Base-by-base conservation (phyloP, 78 protist genomes). In the Cavenderia fasciculata region DNA sequence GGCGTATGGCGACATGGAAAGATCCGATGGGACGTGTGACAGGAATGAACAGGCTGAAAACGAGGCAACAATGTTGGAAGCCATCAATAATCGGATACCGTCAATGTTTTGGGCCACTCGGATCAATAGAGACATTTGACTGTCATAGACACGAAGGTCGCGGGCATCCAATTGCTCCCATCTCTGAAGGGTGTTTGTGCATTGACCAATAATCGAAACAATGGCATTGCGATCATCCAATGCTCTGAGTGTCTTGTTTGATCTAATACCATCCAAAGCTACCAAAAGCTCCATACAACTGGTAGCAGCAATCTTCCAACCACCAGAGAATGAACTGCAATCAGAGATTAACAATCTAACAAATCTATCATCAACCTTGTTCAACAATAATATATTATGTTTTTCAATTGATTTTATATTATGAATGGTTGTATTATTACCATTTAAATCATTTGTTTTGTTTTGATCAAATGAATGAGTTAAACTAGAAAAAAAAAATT, bases 251-350 rank as follows among this genome's bases (percentile, higher is more conserved):
- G 52, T 52, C 12, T 65, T 49, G 33, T 82, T 47, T 0, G 79
- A 68, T 44, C 74, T 59, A 7, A 59, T 51, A 16, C 16, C 51
- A 21, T 82, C 90, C 16, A 68, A 3, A 1, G 78, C 25, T 0
- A 82, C 19, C 27, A 82, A 43, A 16, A 36, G 2, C 44, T 82
- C 72, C 19, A 82, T 36, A 82, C 90, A 82, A 36, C 57, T 41
- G 6, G 56, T 5, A 1, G 90, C 90, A 14, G 78, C 47, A 31
- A 82, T 82, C 63, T 72, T 82, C 90, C 90, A 82, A 49, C 90
- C 90, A 44, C 78, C 40, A 11, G 63, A 16, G 25, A 82, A 65
- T 36, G 78, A 51, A n/a, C 41, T 82, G 49, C 90, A 82, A 43
- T 82, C 90, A 7, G 49, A 23, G 7, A 78, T 25, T 11, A 82